Evolutionary conservation across 2,329 filamentous ascomycete genomes (phyloP).

Genomic region (Dothistroma pini): DNA sequence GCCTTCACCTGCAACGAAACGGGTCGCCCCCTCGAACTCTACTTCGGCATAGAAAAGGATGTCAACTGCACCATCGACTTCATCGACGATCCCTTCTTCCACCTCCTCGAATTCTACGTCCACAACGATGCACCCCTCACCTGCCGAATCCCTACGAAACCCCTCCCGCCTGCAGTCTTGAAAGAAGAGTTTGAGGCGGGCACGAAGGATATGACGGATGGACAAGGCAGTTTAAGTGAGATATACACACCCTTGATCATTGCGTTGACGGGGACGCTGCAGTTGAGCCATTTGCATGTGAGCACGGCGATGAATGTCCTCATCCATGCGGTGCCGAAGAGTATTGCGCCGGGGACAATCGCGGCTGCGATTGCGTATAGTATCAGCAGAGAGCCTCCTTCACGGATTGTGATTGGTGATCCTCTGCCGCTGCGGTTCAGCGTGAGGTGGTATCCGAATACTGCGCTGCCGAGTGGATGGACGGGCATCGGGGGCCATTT

Average conservation of each 20-base stretch:
- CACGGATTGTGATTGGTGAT: constrained; percentile 81
- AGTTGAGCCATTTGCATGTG: constrained; percentile 85
- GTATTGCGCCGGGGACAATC: constrained; percentile 63
- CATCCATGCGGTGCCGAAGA: constrained; percentile 62
- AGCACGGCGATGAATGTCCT: constrained; percentile 86
- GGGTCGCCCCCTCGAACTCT: constrained; percentile 71
- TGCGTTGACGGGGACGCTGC: constrained; percentile 81
- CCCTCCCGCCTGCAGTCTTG: constrained; percentile 46
- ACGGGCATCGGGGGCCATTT: constrained; percentile 50
- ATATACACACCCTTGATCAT: constrained; percentile 79
- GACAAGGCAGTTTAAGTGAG: constrained; percentile 38
- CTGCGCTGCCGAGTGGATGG: constrained; percentile 60
- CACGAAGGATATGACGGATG: constrained; percentile 36
- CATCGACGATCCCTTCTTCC: constrained; percentile 76
- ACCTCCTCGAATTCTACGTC: constrained; percentile 94
- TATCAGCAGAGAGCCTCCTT: constrained; percentile 55
- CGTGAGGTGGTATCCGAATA: constrained; percentile 81
- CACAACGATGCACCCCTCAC: constrained; percentile 92
- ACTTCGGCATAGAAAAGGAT: constrained; percentile 77
- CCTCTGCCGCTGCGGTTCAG: constrained; percentile 73
- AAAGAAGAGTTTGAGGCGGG: constrained; percentile 33
- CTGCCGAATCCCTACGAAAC: constrained; percentile 82
- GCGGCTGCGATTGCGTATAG: constrained; percentile 87
- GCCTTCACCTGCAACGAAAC: constrained; percentile 93
- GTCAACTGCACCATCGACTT: constrained; percentile 79